Base-by-base conservation (phyloP, 2,329 filamentous ascomycete species). In the Pseudogymnoascus sp. region DNA sequence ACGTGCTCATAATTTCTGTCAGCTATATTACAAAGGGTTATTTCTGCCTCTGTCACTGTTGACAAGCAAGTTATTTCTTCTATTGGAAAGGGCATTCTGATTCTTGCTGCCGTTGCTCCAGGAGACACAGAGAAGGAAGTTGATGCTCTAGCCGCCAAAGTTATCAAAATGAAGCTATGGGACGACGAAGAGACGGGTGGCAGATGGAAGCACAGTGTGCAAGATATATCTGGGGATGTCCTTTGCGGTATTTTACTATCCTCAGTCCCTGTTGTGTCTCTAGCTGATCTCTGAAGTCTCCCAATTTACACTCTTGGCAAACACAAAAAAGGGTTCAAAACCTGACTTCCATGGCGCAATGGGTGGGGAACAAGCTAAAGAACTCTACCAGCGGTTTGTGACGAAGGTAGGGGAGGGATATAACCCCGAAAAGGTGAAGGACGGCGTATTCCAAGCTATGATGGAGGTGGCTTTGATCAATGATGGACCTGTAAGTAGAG, bases 361-460 rank as follows among this genome's bases (percentile, higher is more conserved):
- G 65, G 85, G 85, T 58, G 88, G 88, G 3, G 85, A 90, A 9
- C 86, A 93, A 63, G 95, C 93, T 23, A 90, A 86, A 69, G 83
- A 83, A 65, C 80, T 97, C 5, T 99, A 97, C 73, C 85, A 93
- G 62, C 81, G 88, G 72, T 97, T 99, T 77, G 85, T 93, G 69
- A 78, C 83, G 60, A 90, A 89, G 69, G 86, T 97, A 43, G 83
- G 87, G 69, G 81, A 87, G 61, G 81, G 86, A 2, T 96, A 97
- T 74, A 75, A 79, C 4, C 75, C 83, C 5, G 89, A 91, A 7
- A 87, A 82, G 66, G 93, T 99, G 63, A 92, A 96, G 73, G 88
- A 99, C 73, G 95, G 96, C n/a, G 86, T 93, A 31, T 99, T 99
- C 75, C 93, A 96, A 72, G 95, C 95, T 59, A 97, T 96, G 93